These are phyloP conservation scores for Calendula officinalis DNA, from an alignment of 129 eudicot species.

Conservation along the genomic window DNA sequence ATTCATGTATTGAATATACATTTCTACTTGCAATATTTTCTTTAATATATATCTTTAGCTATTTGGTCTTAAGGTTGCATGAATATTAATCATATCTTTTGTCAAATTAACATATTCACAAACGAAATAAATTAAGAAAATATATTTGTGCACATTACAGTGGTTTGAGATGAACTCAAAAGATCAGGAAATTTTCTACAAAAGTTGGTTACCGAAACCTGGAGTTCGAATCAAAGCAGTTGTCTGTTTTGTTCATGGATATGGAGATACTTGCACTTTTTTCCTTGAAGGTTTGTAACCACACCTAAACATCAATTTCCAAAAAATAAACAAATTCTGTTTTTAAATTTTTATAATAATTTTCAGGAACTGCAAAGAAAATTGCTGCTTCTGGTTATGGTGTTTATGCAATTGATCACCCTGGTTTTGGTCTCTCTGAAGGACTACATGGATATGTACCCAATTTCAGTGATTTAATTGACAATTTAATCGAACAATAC, in stretches of 20 bases:
- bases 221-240: conserved; percentile 80
- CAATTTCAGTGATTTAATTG: conserved; percentile 59
- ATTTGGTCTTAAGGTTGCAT: conserved; percentile 5
- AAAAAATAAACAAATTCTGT: background rate
- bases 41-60: background rate
- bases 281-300: conserved; percentile 85
- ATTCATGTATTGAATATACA: background rate
- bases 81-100: background rate
- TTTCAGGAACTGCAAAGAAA: conserved; percentile 73
- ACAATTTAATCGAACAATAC: conserved; percentile 74
- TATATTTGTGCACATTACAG: conserved; percentile 33
- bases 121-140: background rate
- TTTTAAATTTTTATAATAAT: background rate
- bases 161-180: conserved; percentile 85
- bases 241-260: conserved; percentile 94
- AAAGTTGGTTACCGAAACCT: conserved; percentile 90
- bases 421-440: conserved; percentile 93
- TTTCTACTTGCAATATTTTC: background rate
- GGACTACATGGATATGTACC: conserved; percentile 84
- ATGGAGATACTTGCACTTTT: conserved; percentile 97
- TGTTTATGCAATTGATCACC: conserved; percentile 85
- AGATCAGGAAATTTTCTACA: conserved; percentile 84
- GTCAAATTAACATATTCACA: conserved; percentile 8
- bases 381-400: conserved; percentile 86
- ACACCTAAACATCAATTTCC: background rate